These are phyloP conservation scores for Plantago major DNA, from an alignment of 257 asterid genomes.

Conservation along the genomic window DNA sequence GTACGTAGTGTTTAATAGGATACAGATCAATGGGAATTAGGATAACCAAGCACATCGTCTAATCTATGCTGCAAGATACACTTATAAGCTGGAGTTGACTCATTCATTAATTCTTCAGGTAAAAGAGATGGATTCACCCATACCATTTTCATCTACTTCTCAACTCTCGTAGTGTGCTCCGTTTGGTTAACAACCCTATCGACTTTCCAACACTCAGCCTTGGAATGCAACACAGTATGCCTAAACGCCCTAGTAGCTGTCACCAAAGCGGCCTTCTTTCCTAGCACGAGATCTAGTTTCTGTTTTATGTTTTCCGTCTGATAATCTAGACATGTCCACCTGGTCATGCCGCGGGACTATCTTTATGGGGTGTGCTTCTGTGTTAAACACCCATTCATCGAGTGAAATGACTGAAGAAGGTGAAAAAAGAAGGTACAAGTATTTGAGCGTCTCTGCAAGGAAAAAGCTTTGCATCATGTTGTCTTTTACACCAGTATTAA, in stretches of 20 bases:
- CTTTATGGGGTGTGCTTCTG: constrained; percentile 95
- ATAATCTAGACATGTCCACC: constrained; percentile 23
- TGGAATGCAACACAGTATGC: constrained; percentile 16
- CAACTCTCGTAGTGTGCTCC: no score
- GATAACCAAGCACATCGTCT: no score
- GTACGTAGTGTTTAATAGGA: no score
- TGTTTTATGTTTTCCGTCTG: constrained; percentile 28
- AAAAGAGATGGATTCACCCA: no score
- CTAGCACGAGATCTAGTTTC: constrained; percentile 59
- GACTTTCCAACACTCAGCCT: constrained; percentile 4
- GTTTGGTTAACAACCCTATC: no score
- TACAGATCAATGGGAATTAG: no score
- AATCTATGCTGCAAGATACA: no score
- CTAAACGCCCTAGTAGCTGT: constrained; percentile 15
- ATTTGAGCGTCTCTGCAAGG: constrained; percentile 92
- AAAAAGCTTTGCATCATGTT: constrained; percentile 99
- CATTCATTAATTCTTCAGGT: no score
- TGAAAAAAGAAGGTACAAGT: constrained; percentile 95
- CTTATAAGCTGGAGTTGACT: no score
- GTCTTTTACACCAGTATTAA: constrained; percentile 89
- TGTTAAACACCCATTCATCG: constrained; percentile 98
- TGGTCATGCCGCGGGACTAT: constrained; percentile 55
- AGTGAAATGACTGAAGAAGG: constrained; percentile 87
- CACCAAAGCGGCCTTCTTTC: constrained; percentile 83
- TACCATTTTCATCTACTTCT: no score